phyloP scores from a whole-genome alignment of 2,329 filamentous ascomycete genomes.

The Fonsecaea pugnacius region DNA sequence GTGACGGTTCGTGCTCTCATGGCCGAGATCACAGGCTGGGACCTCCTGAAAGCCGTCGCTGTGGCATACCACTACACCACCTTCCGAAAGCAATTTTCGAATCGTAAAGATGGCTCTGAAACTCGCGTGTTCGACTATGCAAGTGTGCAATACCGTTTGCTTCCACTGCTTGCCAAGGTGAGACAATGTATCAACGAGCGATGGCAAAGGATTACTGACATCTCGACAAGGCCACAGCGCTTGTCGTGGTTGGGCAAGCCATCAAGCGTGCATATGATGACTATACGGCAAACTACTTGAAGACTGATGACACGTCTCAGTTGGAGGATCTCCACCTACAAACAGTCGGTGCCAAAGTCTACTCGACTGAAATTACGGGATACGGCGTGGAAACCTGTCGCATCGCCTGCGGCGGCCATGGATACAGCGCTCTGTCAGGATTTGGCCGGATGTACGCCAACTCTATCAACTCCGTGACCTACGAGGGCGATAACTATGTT shows the following conservation, averaged over 20 bases:
- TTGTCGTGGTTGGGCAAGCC: conserved; percentile 35
- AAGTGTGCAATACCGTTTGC: conserved; percentile 36
- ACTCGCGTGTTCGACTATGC: conserved; percentile 36
- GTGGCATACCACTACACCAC: conserved; percentile 44
- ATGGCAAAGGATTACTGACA: background rate
- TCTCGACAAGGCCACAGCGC: conserved; percentile 24
- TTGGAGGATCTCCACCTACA: conserved; percentile 38
- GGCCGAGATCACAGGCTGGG: conserved; percentile 38
- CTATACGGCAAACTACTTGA: conserved; percentile 33
- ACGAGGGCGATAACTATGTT: conserved; percentile 50
- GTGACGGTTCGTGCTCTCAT: conserved; percentile 42
- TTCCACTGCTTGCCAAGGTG: conserved; percentile 36
- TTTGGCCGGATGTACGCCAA: conserved; percentile 32
- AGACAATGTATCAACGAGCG: background rate
- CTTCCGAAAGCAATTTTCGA: conserved; percentile 39
- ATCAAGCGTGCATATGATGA: conserved; percentile 36
- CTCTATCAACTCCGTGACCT: conserved; percentile 36
- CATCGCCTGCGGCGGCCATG: conserved; percentile 34
- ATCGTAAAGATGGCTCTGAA: conserved; percentile 15
- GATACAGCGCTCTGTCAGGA: conserved; percentile 28
- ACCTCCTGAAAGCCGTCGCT: conserved; percentile 43
- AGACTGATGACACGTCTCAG: conserved; percentile 34
- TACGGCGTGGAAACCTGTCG: conserved; percentile 36
- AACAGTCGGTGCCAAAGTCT: conserved; percentile 37
- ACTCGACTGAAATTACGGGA: conserved; percentile 35